A percentile compares a stretch with the other conserved stretches of the same genome.
These are phyloP conservation scores for Lasiodiplodia gonubiensis DNA, from an alignment of 2,329 filamentous ascomycete species.

Conservation along the genomic window DNA sequence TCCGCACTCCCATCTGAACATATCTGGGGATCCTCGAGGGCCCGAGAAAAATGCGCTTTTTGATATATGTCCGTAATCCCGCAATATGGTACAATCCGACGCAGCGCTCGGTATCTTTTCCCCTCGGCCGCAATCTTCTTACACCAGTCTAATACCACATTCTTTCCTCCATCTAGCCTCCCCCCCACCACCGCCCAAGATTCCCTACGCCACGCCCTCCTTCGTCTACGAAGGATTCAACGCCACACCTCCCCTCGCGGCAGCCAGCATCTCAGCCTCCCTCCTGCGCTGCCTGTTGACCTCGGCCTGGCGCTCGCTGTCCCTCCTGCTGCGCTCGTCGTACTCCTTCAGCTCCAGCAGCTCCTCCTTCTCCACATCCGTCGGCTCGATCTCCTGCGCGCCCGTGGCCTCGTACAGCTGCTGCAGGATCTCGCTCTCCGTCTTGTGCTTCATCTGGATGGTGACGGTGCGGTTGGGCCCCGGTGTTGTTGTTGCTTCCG, in stretches of 20 bases:
- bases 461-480: slow-evolving; percentile 45
- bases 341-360: slow-evolving; percentile 64
- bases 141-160: neutral
- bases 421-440: slow-evolving; percentile 66
- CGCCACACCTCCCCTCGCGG: slow-evolving; percentile 15
- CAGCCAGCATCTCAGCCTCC: slow-evolving; percentile 64
- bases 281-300: slow-evolving; percentile 63
- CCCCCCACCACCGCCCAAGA: too few species aligned
- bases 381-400: slow-evolving; percentile 63
- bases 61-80: neutral
- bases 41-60: neutral
- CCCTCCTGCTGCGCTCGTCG: slow-evolving; percentile 57
- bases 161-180: too few species aligned
- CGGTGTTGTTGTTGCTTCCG: slow-evolving; percentile 38
- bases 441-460: slow-evolving; percentile 65
- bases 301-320: slow-evolving; percentile 61
- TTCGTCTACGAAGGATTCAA: neutral
- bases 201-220: too few species aligned
- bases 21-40: neutral
- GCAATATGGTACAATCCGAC: slow-evolving; percentile 17
- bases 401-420: slow-evolving; percentile 68
- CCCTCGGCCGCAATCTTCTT: neutral
- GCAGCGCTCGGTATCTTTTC: neutral
- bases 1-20: neutral
- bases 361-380: slow-evolving; percentile 64